Evolutionary conservation across 331 rosid species (phyloP), one percentile per base, ranked within the genome.

Genomic region (Acacia concinna): DNA sequence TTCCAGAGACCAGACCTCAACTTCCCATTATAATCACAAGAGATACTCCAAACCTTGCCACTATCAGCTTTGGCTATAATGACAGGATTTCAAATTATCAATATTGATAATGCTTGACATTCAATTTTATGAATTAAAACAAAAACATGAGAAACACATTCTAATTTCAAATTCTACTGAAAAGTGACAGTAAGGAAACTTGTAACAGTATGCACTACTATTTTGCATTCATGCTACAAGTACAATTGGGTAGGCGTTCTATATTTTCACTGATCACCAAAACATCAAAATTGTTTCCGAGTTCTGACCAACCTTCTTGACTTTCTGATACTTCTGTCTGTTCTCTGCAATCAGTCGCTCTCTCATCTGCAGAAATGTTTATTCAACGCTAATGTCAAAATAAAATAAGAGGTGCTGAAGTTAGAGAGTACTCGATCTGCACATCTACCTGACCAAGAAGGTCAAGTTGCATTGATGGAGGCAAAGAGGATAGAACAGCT

Each of bases 391-490:
- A 57, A 63, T 44, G 70, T 74, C 69, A 75, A 68, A 75, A 66
- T 62, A 70, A 75, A 51, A 51, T 31, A 32, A 63, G 69, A 81
- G 11, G 76, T 70, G 38, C 43, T 51, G 27, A 51, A 62, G 79
- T 81, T 76, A 77, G 54, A 71, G 72, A 77, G 51, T 75, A 79
- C 62, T 57, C 35, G 49, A 59, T 14, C 77, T 34, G 35, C 47
- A 43, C 38, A 78, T 84, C 72, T 81, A 89, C 99, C 88, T 95
- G 97, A 86, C 89, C 99, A 84, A 95, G 99, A 80, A 95, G 97
- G 81, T 92, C 89, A 59, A 95, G 97, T 87, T 95, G 99, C 92
- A 95, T 87, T 71, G 99, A 95, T 73, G 99, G 99, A 85, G 99
- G 99, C 90, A 95, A 83, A 44, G 99, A 85, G 70, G 97, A 97